phyloP scores from a whole-genome alignment of 768 basidiomycete species.

The Rhodotorula paludigena region DNA sequence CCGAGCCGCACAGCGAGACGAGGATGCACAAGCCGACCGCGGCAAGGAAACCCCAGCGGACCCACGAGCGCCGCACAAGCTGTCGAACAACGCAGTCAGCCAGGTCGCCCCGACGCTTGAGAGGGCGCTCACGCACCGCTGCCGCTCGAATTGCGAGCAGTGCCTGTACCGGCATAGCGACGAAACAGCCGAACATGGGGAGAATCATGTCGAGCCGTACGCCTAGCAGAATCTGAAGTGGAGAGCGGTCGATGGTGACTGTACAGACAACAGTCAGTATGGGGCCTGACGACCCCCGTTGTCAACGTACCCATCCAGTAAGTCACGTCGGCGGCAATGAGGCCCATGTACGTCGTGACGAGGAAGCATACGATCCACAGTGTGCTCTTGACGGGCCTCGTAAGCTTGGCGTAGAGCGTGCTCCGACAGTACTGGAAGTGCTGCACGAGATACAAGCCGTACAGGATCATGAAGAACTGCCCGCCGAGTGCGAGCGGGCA shows the following conservation, averaged over 20 bases:
- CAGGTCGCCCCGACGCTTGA: background rate
- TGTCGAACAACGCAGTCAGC: background rate
- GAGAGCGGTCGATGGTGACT: background rate
- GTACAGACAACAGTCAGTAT: too few species aligned
- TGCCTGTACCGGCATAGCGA: background rate
- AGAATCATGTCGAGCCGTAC: background rate
- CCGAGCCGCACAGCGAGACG: slow-evolving; percentile 3
- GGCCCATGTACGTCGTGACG: background rate
- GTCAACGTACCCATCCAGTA: too few species aligned
- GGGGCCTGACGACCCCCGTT: too few species aligned
- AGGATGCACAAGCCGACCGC: background rate
- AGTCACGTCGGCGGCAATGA: too few species aligned
- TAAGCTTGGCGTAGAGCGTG: background rate
- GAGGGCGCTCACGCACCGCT: background rate
- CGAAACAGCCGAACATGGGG: background rate
- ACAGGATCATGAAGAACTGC: slow-evolving; percentile 7
- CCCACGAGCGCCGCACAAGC: background rate
- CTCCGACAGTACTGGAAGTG: background rate
- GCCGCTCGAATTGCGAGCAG: background rate
- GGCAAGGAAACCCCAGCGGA: background rate
- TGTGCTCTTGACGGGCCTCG: background rate
- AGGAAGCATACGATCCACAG: slow-evolving; percentile 6
- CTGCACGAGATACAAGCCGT: slow-evolving; percentile 1
- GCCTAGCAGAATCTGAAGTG: background rate
- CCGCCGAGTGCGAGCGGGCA: background rate